Base-by-base conservation (phyloP, 2,329 filamentous ascomycete species). In the Karstenula rhodostoma region DNA sequence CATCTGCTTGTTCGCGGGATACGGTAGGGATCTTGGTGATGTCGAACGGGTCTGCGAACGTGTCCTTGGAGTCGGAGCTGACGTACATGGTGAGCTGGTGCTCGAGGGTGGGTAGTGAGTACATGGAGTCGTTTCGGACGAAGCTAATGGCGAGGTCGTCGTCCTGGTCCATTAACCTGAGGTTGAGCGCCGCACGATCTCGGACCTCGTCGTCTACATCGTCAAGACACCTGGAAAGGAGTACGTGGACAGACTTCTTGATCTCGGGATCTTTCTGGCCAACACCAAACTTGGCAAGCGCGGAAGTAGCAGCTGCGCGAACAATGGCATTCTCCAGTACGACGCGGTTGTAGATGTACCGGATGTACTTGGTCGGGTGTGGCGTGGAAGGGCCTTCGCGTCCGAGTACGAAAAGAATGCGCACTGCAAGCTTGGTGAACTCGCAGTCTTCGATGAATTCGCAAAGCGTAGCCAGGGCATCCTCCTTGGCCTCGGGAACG, bases 391-490 rank as follows among this genome's bases (percentile, higher is more conserved):
- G 95, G 0, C 95, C 95, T 81, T 99, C 95, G 29, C 94, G 86
- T 71, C 95, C 95, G 46, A 99, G 89, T 22, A 99, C 87, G 79
- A 99, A 94, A 57, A 99, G 83, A 70, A 99, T 96, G 61, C 95
- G 90, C 50, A 99, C 94, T 32, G 95, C 94, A 64, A 99, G 85
- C 82, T 99, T 99, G 29, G 95, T 97, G 79, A 98, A 99, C 77
- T 99, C 95, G 82, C 95, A 99, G 78, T 99, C 95, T 80, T 99
- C 95, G 67, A 99, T 99, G 77, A 99, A 99, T 77, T 99, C 95
- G 82, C 95, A 98, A 23, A 99, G 87, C 74, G 98, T 95, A 15
- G 94, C 92, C 51, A 99, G 87, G 19, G 95, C 94, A 67, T 90
- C 88, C 77, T 90, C 88, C 73, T 88, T 89, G 72, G 87, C 89